Base-by-base conservation (phyloP, 1,284 basidiomycete species). In the Cryptococcus depauperatus region DNA sequence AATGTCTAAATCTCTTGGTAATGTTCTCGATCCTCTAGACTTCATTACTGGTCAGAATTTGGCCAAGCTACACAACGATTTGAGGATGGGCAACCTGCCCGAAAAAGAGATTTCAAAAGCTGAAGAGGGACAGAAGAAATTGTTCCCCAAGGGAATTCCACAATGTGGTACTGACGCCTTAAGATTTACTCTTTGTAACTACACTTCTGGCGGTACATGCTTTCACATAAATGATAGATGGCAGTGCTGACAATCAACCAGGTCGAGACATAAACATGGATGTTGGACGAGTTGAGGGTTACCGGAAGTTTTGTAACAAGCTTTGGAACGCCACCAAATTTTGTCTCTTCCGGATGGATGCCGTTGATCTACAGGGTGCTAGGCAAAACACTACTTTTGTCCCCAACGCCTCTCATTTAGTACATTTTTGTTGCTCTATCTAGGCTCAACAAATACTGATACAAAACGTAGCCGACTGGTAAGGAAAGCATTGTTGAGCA, bases 301-400 rank as follows among this genome's bases (percentile, higher is more conserved):
- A 98, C 73, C 82, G 95, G 69, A 98, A 98, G 73, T 95, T 97
- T 77, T 98, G 95, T 76, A 98, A 99, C 77, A 98, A 98, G 76
- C 83, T 99, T 25, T 98, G 95, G 80, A 98, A 99, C 68, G 95
- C 95, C 1, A 98, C 92, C 48, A 93, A 93, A 70, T 98, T 99
- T 62, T 93, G 91, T 23, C 88, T 96, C 82, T 79, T 93, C 68
- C 92, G 92, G 74, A 75, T 96, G 30, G 90, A 90, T 52, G 58
- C 69, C 25, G 63, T 70, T 44, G 64, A 69, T 43, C 57, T 71
- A 28, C 66, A 69, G 32, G 69, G 69, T 52, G 61, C 59, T 33
- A 51, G 68, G 26, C 63, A 63, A 41, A 46, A 59, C 43, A 80
- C 80, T 44, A 70, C 76, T 28, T 96, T 93, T 61, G 79, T 84